Percentiles rank a stretch among this genome's conserved stretches.
Evolutionary conservation across 495 filamentous ascomycete genomes (phyloP).

Genomic region (Terfezia boudieri): DNA sequence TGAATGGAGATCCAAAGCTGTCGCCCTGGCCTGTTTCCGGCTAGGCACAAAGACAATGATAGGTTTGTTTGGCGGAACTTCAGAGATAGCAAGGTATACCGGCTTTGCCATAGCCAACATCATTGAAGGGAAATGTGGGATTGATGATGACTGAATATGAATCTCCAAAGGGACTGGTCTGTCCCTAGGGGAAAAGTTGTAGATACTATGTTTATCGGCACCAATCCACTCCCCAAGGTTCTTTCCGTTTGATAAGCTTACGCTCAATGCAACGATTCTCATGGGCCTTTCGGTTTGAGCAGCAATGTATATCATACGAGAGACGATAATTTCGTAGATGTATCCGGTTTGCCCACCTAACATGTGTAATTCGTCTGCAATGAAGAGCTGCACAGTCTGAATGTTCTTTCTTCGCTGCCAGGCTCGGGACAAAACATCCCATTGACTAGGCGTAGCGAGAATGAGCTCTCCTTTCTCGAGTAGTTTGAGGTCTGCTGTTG

Average conservation of each 20-base stretch:
- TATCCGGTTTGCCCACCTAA: constrained; percentile 79
- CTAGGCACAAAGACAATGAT: constrained; percentile 78
- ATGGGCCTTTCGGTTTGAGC: constrained; percentile 65
- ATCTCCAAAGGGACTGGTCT: constrained; percentile 76
- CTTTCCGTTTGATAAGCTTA: constrained; percentile 75
- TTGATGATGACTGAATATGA: constrained; percentile 84
- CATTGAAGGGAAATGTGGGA: constrained; percentile 88
- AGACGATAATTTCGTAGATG: constrained; percentile 86
- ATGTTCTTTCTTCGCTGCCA: constrained; percentile 95
- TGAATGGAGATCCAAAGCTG: constrained; percentile 67
- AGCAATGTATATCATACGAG: constrained; percentile 90
- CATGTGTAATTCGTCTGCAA: constrained; percentile 91
- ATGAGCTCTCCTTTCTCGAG: constrained; percentile 78
- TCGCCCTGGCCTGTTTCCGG: constrained; percentile 74
- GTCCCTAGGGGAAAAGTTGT: constrained; percentile 89
- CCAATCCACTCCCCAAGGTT: constrained; percentile 98
- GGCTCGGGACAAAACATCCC: constrained; percentile 85
- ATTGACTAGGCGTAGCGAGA: constrained; percentile 77
- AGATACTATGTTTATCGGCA: constrained; percentile 93
- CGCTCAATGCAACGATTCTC: constrained; percentile 77
- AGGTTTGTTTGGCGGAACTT: constrained; percentile 69
- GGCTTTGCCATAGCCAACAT: constrained; percentile 98
- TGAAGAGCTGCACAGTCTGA: constrained; percentile 72
- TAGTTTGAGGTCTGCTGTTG: constrained; percentile 70
- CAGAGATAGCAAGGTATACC: constrained; percentile 62